Evolutionary conservation across 768 basidiomycete species (phyloP).

Genomic region (Suillus brevipes): DNA sequence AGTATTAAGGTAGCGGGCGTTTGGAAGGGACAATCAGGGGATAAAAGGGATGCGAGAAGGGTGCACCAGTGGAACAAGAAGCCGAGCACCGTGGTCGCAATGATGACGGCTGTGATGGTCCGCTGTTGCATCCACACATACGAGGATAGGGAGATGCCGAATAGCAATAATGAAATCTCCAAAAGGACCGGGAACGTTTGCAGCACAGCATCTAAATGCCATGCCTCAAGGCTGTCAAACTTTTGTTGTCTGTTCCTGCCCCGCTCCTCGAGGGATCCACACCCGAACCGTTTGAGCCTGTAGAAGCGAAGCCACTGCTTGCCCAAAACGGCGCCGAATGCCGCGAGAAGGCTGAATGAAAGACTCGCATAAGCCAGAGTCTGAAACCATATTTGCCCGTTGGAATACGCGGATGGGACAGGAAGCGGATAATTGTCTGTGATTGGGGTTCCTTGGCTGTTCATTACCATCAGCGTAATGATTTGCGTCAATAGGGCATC

Average conservation of each 20-base stretch:
- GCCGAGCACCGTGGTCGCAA: slow-evolving; percentile 11
- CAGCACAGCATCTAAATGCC: slow-evolving; percentile 18
- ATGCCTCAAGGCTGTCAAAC: slow-evolving; percentile 13
- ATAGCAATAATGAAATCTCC: slow-evolving; percentile 17
- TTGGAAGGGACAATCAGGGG: slow-evolving; percentile 16
- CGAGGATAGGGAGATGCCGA: slow-evolving; percentile 13
- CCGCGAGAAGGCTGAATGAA: slow-evolving; percentile 15
- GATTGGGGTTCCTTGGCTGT: slow-evolving; percentile 7
- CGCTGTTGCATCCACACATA: slow-evolving; percentile 12
- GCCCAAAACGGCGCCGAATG: slow-evolving; percentile 17
- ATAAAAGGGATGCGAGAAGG: slow-evolving; percentile 11
- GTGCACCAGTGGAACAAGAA: slow-evolving; percentile 14
- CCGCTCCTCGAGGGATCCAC: slow-evolving; percentile 11
- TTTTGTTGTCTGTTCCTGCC: slow-evolving; percentile 12
- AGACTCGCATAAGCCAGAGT: slow-evolving; percentile 16
- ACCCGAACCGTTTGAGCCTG: slow-evolving; percentile 1
- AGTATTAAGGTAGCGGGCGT: slow-evolving; percentile 8
- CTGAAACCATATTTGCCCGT: slow-evolving; percentile 13
- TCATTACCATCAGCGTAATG: slow-evolving; percentile 8
- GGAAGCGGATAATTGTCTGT: not conserved
- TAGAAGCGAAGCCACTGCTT: slow-evolving; percentile 17
- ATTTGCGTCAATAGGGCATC: slow-evolving; percentile 3
- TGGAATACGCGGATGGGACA: not conserved
- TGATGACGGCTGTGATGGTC: slow-evolving; percentile 11
- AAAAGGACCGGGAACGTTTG: slow-evolving; percentile 15